Percentiles rank a stretch among this genome's conserved stretches.
phyloP scores from a whole-genome alignment of 257 asterid genomes.

The Lithospermum erythrorhizon region DNA sequence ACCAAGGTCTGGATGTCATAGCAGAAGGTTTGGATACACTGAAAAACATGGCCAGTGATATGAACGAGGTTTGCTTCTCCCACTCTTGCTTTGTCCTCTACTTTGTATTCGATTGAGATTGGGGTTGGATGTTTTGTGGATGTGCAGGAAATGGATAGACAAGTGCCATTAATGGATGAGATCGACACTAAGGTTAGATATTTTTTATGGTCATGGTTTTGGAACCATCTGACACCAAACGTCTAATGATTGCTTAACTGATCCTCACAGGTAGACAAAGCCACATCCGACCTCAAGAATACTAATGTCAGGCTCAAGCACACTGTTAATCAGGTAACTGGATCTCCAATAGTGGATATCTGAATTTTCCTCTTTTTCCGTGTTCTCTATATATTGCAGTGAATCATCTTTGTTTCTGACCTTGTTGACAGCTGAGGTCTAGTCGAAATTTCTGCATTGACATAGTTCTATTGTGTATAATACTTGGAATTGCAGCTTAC shows the following conservation, averaged over 20 bases:
- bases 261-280: slow-evolving; percentile 77
- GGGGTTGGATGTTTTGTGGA: slow-evolving; percentile 10
- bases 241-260: slow-evolving; percentile 9
- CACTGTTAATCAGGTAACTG: slow-evolving; percentile 83
- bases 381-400: not conserved
- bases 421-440: slow-evolving; percentile 68
- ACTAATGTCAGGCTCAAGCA: slow-evolving; percentile 92
- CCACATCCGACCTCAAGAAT: slow-evolving; percentile 85
- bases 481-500: slow-evolving; percentile 96
- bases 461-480: slow-evolving; percentile 72
- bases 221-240: slow-evolving; percentile 3
- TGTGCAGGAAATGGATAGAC: slow-evolving; percentile 89
- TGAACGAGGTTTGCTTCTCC: slow-evolving; percentile 77
- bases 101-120: slow-evolving; percentile 5
- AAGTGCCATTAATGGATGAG: slow-evolving; percentile 99
- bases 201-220: not conserved
- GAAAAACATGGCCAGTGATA: slow-evolving; percentile 88
- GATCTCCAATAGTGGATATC: slow-evolving; percentile 6
- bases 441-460: slow-evolving; percentile 95
- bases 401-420: not conserved
- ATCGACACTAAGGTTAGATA: slow-evolving; percentile 80
- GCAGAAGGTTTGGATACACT: slow-evolving; percentile 90
- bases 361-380: not conserved
- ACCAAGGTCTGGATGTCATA: slow-evolving; percentile 89
- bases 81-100: slow-evolving; percentile 7